A percentile compares a stretch with the other conserved stretches of the same genome.
Evolutionary conservation across 805 yeast genomes (phyloP).

Genomic region (Starmerella riodocensis): DNA sequence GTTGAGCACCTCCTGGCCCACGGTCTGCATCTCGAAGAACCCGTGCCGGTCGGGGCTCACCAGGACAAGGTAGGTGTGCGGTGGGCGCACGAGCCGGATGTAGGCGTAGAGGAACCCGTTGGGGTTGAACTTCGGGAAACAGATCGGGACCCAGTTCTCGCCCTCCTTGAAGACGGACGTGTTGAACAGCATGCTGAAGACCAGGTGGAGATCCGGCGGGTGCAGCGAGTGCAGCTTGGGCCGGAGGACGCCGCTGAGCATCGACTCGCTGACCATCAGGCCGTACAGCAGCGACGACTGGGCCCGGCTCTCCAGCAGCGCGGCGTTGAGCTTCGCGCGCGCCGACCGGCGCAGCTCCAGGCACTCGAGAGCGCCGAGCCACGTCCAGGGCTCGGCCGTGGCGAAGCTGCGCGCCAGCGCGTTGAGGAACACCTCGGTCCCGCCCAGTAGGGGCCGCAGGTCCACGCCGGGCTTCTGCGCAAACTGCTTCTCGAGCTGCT

Average conservation of each 20-base stretch:
- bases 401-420: slow-evolving; percentile 44
- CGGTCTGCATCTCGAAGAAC: slow-evolving; percentile 59
- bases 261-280: slow-evolving; percentile 50
- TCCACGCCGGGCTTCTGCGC: slow-evolving; percentile 67
- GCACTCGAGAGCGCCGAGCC: slow-evolving; percentile 55
- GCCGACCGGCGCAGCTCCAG: slow-evolving; percentile 44
- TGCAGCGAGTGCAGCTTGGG: slow-evolving; percentile 68
- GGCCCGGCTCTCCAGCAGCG: slow-evolving; percentile 37
- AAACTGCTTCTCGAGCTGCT: slow-evolving; percentile 58
- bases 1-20: slow-evolving; percentile 37
- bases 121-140: slow-evolving; percentile 79
- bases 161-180: slow-evolving; percentile 38
- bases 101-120: slow-evolving; percentile 79
- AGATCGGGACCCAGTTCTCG: slow-evolving; percentile 87
- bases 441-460: slow-evolving; percentile 57
- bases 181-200: slow-evolving; percentile 57
- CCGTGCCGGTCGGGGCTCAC: slow-evolving; percentile 62
- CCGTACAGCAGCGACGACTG: slow-evolving; percentile 59
- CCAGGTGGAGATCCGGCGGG: slow-evolving; percentile 65
- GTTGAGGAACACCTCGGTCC: slow-evolving; percentile 62
- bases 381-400: slow-evolving; percentile 43
- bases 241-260: slow-evolving; percentile 54
- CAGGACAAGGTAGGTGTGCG: slow-evolving; percentile 33
- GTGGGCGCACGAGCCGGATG: slow-evolving; percentile 42
- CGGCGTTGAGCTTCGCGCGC: slow-evolving; percentile 44